phyloP scores from a whole-genome alignment of 129 eudicot genomes.

The Lactuca saligna region DNA sequence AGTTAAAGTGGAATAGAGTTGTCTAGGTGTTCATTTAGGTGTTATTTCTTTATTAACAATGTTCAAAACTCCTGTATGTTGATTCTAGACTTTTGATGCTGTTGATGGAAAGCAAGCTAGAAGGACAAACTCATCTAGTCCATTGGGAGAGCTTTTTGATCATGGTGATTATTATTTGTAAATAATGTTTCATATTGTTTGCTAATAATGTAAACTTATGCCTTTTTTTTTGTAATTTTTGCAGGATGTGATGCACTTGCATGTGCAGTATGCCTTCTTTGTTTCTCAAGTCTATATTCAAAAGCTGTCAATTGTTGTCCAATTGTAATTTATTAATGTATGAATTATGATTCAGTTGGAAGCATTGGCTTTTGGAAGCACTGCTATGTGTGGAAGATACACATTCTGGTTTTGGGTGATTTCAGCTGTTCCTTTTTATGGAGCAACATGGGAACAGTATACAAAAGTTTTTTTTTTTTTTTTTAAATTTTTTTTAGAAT shows the following conservation, averaged over 20 bases:
- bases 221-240: conserved; percentile 13
- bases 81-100: conserved; percentile 87
- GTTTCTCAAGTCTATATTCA: not conserved
- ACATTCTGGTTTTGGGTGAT: conserved; percentile 98
- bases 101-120: conserved; percentile 99
- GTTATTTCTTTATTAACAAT: not conserved
- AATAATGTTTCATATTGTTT: not conserved
- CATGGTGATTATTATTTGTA: conserved; percentile 52
- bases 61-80: conserved; percentile 8
- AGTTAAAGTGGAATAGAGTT: not conserved
- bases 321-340: conserved; percentile 3
- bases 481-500: not conserved
- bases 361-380: conserved; percentile 94
- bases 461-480: conserved; percentile 8
- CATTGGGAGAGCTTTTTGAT: conserved; percentile 98
- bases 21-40: conserved; percentile 6
- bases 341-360: conserved; percentile 56
- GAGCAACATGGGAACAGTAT: conserved; percentile 98
- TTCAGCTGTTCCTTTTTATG: conserved; percentile 90
- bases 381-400: conserved; percentile 88
- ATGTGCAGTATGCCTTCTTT: conserved; percentile 74
- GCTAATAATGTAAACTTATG: conserved; percentile 3
- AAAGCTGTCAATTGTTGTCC: conserved; percentile 7
- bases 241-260: conserved; percentile 99
- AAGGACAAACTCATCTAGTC: conserved; percentile 97